Conservation (phyloP, 345 rosid genomes). For the Dimocarpus longan region DNA sequence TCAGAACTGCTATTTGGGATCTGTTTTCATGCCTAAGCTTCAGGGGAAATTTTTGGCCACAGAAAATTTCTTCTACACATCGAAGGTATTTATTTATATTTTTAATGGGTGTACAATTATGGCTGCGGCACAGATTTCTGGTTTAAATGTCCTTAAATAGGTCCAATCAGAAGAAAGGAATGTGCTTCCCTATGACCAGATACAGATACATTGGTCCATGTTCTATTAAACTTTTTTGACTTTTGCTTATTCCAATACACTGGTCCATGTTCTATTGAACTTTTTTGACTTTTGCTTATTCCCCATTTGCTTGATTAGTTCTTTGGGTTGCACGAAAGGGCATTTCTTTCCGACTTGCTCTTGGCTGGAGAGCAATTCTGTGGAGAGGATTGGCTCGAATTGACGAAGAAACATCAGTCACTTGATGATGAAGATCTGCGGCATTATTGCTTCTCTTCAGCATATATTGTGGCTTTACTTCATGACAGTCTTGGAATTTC, state of each 20-base stretch:
- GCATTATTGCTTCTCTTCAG: slow-evolving; percentile 88
- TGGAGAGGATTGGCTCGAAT: slow-evolving; percentile 77
- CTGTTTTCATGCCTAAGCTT: slow-evolving; percentile 77
- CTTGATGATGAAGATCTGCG: slow-evolving; percentile 61
- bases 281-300: slow-evolving; percentile 8
- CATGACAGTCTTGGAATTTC: slow-evolving; percentile 83
- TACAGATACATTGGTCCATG: neutral
- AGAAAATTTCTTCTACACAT: slow-evolving; percentile 83
- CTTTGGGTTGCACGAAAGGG: slow-evolving; percentile 59
- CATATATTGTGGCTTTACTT: slow-evolving; percentile 84
- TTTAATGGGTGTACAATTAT: neutral
- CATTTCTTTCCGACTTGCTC: slow-evolving; percentile 65
- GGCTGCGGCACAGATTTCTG: neutral
- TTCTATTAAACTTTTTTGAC: slow-evolving; percentile 4
- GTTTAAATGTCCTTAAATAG: slow-evolving; percentile 6
- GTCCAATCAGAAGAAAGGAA: slow-evolving; percentile 13
- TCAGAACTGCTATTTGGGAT: slow-evolving; percentile 67
- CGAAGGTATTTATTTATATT: slow-evolving; percentile 53
- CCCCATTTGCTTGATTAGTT: slow-evolving; percentile 50
- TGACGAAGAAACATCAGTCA: slow-evolving; percentile 58
- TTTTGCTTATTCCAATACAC: too few species aligned
- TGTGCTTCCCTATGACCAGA: neutral
- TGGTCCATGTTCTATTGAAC: neutral
- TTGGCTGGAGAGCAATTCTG: slow-evolving; percentile 69
- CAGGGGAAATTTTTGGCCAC: slow-evolving; percentile 84